A percentile compares a stretch with the other conserved stretches of the same genome.
Conservation (phyloP, 768 basidiomycete genomes). For the Trametes elegans region DNA sequence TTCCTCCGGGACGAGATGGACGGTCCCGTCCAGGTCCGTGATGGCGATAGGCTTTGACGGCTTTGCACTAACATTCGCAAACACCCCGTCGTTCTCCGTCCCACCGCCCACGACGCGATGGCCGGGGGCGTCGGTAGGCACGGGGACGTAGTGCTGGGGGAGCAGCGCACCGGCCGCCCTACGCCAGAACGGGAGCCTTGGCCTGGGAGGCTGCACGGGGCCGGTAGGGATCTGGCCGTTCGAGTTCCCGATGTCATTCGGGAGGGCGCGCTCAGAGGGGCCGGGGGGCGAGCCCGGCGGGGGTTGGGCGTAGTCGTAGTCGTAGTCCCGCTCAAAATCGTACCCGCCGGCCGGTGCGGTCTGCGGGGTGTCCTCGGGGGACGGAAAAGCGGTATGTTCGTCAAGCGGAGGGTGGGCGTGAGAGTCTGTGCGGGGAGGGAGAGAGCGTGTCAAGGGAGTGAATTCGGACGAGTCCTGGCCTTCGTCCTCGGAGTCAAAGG, state of each 20-base stretch:
- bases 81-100: conserved; percentile 89
- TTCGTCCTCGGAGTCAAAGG: conserved; percentile 61
- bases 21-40: conserved; percentile 51
- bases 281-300: conserved; percentile 79
- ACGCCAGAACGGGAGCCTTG: conserved; percentile 53
- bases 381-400: conserved; percentile 22
- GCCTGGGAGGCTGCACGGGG: conserved; percentile 36
- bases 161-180: conserved; percentile 58
- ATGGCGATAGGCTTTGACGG: conserved; percentile 51
- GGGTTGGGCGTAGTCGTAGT: conserved; percentile 52
- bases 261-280: conserved; percentile 53
- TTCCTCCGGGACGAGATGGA: conserved; percentile 74
- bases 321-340: conserved; percentile 78
- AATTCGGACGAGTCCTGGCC: conserved; percentile 44
- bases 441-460: conserved; percentile 36
- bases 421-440: conserved; percentile 19
- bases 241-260: conserved; percentile 70
- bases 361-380: conserved; percentile 21
- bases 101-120: conserved; percentile 55
- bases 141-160: conserved; percentile 61
- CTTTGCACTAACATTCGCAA: conserved; percentile 91
- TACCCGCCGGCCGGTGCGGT: conserved; percentile 46
- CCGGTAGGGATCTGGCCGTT: conserved; percentile 62
- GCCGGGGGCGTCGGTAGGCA: conserved; percentile 39
- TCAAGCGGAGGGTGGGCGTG: conserved; percentile 29